Evolutionary conservation across 73 alveolate species (phyloP), one percentile per base, ranked within the genome.

Genomic region (Symbiodinium natans): DNA sequence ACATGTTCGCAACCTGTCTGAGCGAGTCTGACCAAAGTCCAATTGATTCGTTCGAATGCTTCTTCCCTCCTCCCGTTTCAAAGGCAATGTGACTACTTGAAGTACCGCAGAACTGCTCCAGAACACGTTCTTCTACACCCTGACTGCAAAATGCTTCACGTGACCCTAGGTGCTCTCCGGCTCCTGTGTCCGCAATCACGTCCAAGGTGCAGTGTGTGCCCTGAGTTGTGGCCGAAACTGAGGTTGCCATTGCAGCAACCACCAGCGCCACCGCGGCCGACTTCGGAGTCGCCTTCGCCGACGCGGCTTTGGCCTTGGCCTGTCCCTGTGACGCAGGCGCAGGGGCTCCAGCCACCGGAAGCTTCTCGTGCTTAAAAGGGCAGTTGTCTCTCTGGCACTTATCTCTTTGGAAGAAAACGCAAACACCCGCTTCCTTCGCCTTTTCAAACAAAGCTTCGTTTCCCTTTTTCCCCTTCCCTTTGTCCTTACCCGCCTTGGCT

Each of bases 21-120:
- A 59, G 15, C 36, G 71, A 77, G 4, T 34, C 41, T 23, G 85
- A 19, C 94, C 94, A 87, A 21, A 86, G 2, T 0, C 94, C 94
- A 0, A 88, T 29, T 1, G 94, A 56, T 3, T 31, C n/a, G 3
- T 38, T n/a, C 17, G 94, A 36, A 6, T n/a, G 17, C 68, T 86
- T 74, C 82, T 10, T 68, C 8, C 84, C 94, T 1, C 94, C 94
- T 0, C 94, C 94, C 25, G 94, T 59, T 23, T 52, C 73, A 68
- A 87, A 87, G 7, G 27, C 41, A n/a, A 84, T 13, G 29, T 68
- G 93, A 36, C 59, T 42, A 2, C 13, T 2, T 31, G 93, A 84
- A 3, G 93, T 42, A 0, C 93, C 93, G 11, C n/a, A 13, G 27
- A 23, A 43, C 11, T n/a, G 23, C 15, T 42, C 77, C 33, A 84